Conservation (phyloP, 1,284 basidiomycete species). For the Phylloporus sp. region DNA sequence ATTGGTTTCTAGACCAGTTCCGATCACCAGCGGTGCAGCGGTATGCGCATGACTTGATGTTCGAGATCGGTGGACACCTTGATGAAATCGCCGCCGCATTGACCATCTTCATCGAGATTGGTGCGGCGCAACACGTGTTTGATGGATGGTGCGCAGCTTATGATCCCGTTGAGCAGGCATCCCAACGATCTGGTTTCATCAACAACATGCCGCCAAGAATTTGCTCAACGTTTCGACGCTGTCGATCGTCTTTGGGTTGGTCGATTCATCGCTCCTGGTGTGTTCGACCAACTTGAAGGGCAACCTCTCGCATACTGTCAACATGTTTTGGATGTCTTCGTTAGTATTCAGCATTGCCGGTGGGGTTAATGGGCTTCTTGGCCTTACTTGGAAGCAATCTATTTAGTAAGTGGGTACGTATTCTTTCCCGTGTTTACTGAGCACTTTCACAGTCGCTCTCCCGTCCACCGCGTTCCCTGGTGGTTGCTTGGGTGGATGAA, state of each 20-base stretch:
- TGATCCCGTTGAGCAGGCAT: constrained; percentile 51
- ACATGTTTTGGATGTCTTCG: constrained; percentile 68
- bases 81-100: constrained; percentile 58
- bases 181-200: constrained; percentile 65
- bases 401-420: constrained; percentile 54
- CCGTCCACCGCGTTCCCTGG: constrained; percentile 63
- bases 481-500: constrained; percentile 60
- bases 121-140: constrained; percentile 38
- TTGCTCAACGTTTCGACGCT: constrained; percentile 63
- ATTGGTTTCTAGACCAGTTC: constrained; percentile 47
- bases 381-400: constrained; percentile 66
- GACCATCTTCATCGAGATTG: constrained; percentile 61
- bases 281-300: constrained; percentile 48
- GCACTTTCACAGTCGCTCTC: constrained; percentile 52
- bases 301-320: constrained; percentile 49
- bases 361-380: constrained; percentile 65
- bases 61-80: constrained; percentile 61
- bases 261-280: constrained; percentile 61
- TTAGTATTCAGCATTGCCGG: constrained; percentile 67
- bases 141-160: neutral
- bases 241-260: constrained; percentile 65
- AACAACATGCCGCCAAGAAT: constrained; percentile 59
- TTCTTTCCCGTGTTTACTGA: constrained; percentile 9
- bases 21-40: constrained; percentile 59
- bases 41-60: constrained; percentile 61